These are phyloP conservation scores for Sphenostylis stenocarpa DNA, from an alignment of 306 rosid species.

Conservation along the genomic window DNA sequence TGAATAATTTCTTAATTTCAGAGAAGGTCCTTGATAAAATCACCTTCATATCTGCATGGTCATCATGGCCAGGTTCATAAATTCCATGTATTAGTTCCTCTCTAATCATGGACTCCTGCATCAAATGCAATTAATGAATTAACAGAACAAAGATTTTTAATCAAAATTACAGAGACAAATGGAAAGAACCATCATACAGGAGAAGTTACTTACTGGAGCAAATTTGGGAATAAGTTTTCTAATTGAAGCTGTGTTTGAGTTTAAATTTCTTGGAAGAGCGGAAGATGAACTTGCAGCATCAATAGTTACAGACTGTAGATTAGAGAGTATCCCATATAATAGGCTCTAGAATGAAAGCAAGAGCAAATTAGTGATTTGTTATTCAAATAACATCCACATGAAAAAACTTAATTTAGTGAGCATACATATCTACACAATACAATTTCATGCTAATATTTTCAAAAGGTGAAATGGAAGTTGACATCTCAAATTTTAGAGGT, in stretches of 20 bases:
- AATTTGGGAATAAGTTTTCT: constrained; percentile 59
- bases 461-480: not conserved
- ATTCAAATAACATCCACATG: constrained; percentile 19
- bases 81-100: constrained; percentile 21
- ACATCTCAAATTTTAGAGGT: constrained; percentile 5
- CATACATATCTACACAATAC: not conserved
- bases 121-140: constrained; percentile 26
- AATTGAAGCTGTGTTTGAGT: constrained; percentile 45
- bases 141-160: constrained; percentile 10
- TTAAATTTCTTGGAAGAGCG: constrained; percentile 54
- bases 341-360: constrained; percentile 53
- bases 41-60: constrained; percentile 63
- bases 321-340: constrained; percentile 65
- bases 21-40: constrained; percentile 34
- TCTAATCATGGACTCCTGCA: constrained; percentile 58
- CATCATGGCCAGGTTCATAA: constrained; percentile 39
- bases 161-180: constrained; percentile 6
- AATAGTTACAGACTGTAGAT: constrained; percentile 56
- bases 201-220: constrained; percentile 44
- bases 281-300: constrained; percentile 87
- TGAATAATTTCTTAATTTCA: constrained; percentile 25
- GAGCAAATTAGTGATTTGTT: constrained; percentile 9
- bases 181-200: constrained; percentile 34
- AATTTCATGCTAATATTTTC: not conserved
- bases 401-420: not conserved